Percentiles rank a stretch among this genome's conserved stretches.
These are phyloP conservation scores for Rubus idaeus DNA, from an alignment of 306 rosid species.

Conservation along the genomic window DNA sequence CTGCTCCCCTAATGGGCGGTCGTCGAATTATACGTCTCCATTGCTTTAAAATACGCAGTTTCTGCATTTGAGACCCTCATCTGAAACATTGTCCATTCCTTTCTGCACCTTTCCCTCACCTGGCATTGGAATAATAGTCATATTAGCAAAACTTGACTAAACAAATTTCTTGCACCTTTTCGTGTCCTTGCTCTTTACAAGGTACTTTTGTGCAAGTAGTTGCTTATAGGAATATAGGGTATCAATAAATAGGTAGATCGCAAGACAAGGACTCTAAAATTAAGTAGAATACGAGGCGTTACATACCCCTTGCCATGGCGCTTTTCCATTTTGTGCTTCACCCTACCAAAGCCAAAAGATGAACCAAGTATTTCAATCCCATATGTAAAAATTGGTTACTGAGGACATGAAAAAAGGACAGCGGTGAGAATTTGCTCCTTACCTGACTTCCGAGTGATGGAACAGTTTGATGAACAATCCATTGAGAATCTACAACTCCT, in stretches of 20 bases:
- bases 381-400: neutral
- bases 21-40: conserved; percentile 50
- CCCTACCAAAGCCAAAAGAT: conserved; percentile 46
- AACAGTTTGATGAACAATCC: conserved; percentile 92
- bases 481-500: conserved; percentile 96
- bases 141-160: conserved; percentile 19
- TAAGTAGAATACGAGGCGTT: neutral
- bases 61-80: conserved; percentile 79
- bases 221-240: neutral
- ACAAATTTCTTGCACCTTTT: neutral
- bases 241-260: neutral
- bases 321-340: conserved; percentile 63
- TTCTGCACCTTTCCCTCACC: conserved; percentile 95
- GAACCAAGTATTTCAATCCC: neutral
- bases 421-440: neutral
- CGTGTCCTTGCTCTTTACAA: neutral
- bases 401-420: neutral
- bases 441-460: conserved; percentile 97
- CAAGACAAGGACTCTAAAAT: neutral
- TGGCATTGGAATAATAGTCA: conserved; percentile 34
- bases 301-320: conserved; percentile 91
- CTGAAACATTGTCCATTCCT: conserved; percentile 96
- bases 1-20: conserved; percentile 36
- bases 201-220: neutral
- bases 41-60: conserved; percentile 58